A percentile compares a stretch with the other conserved stretches of the same genome.
Evolutionary conservation across 1,284 basidiomycete genomes (phyloP).

Genomic region (Apiotrichum veenhuisii): DNA sequence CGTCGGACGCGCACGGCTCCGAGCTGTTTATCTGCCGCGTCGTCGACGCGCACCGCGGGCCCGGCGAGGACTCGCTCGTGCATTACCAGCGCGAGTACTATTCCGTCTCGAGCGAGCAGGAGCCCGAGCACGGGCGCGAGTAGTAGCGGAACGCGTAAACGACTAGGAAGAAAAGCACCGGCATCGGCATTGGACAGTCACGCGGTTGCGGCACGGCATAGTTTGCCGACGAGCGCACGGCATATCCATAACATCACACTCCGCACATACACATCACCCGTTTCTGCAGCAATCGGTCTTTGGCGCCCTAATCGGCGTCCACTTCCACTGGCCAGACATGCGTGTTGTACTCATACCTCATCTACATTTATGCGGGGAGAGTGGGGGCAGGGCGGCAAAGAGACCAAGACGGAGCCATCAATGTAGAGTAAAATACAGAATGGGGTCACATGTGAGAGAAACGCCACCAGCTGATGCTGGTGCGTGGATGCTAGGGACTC

Average conservation of each 20-base stretch:
- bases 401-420: background rate
- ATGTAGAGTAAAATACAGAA: conserved; percentile 2
- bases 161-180: too few relatives aligned
- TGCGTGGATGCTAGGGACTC: background rate
- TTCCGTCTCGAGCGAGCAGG: conserved; percentile 1
- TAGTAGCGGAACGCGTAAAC: too few relatives aligned
- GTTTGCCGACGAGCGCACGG: too few relatives aligned
- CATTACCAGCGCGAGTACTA: conserved; percentile 37
- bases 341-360: too few relatives aligned
- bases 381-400: too few relatives aligned
- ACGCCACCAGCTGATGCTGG: background rate
- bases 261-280: too few relatives aligned
- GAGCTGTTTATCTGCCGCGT: conserved; percentile 48
- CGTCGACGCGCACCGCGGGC: conserved; percentile 16
- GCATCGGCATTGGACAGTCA: too few relatives aligned
- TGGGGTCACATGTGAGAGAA: background rate
- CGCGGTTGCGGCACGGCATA: too few relatives aligned
- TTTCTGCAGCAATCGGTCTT: too few relatives aligned
- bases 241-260: too few relatives aligned
- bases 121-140: background rate
- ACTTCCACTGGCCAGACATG: too few relatives aligned
- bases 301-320: background rate
- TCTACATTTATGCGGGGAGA: background rate
- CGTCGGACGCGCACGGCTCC: conserved; percentile 24
- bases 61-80: conserved; percentile 28